Base-by-base conservation (phyloP, 2,329 filamentous ascomycete species). In the Xylaria sp. region DNA sequence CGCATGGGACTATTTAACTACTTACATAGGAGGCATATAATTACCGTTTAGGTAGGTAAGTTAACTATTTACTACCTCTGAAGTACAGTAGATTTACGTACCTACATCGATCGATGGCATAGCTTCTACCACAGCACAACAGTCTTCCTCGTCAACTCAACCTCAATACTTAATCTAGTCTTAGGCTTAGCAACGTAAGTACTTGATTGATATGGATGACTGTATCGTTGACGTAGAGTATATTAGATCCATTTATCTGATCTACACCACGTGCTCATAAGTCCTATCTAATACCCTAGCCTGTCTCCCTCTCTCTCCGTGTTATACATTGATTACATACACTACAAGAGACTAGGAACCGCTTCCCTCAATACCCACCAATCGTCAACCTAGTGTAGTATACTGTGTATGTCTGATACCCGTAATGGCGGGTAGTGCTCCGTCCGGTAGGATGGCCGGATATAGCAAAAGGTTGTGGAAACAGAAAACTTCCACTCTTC, bases 321-420 rank as follows among this genome's bases (percentile, higher is more conserved):
- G 25, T 48, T 35, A 54, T 53, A 58, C 23, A 29, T 44, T 44
- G 25, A 58, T 64, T 63, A 57, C 60, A 23, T 63, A 58, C 42
- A 44, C 32, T 6, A 25, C 13, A 21, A 47, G n/a, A 47, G 5
- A 35, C 32, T 4, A 29, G 27, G 40, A 58, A 62, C 18, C 37
- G n/a, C 48, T 44, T 61, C 35, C 50, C n/a, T 32, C 16, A 13
- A 18, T 10, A 32, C 21, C 40, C 42, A 21, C 37, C 55, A 55
- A 48, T 51, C 55, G 32, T n/a, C 27, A 35, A 47, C n/a, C 65
- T 47, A 1, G 35, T 9, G 6, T 9, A 35, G 4, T 35, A 35
- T 35, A 21, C 12, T n/a, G n/a, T n/a, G n/a, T n/a, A 21, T 10
- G 27, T 57, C 35, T 44, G 13, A n/a, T 32, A 8, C 54, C 42